Evolutionary conservation across 192 early-diverging fungal genomes (phyloP), one percentile per base, ranked within the genome.

Genomic region (Coemansia javaensis): DNA sequence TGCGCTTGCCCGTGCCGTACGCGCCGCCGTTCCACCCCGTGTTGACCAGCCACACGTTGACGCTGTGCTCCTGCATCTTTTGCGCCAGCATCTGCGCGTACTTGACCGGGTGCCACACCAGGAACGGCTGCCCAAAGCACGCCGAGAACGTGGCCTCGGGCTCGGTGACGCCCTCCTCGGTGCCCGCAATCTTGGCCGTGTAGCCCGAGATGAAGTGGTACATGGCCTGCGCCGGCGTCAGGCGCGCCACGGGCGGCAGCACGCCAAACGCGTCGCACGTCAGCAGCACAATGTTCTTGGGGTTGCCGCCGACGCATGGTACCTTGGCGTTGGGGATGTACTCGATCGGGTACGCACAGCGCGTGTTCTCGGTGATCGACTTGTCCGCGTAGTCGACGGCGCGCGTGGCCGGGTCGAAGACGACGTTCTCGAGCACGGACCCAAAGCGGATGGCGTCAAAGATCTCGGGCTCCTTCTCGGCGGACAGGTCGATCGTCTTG

Each of bases 181-280:
- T 97, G 39, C 94, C 94, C 15, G 94, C 88, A 64, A 97, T 90
- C 86, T 97, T 97, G 57, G 94, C 90, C 1, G 94, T 97, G 81
- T 94, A 97, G 18, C 94, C 94, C 38, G 86, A 88, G 66, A 97
- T 94, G 70, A 97, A 97, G 77, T 94, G 92, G 79, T 94, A 97
- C 85, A 90, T 90, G 60, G 87, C 88, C 65, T 97, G 94, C 4
- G 78, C 84, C 6, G 90, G 73, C 6, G 83, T 87, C 53, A 97
- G 78, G 63, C 88, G 89, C 50, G 90, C 85, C 23, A 90, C 88
- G 21, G 94, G 94, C 12, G 94, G 94, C 25, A 97, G 76, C 30
- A 97, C 87, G 61, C 94, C 94, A 66, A 95, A 95, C 49, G 92
- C 94, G 63, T 97, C 94, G 75, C 92, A 94, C 13, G 94, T 97